Evolutionary conservation across 306 rosid genomes (phyloP).

Genomic region (Pterocarpus santalinus): DNA sequence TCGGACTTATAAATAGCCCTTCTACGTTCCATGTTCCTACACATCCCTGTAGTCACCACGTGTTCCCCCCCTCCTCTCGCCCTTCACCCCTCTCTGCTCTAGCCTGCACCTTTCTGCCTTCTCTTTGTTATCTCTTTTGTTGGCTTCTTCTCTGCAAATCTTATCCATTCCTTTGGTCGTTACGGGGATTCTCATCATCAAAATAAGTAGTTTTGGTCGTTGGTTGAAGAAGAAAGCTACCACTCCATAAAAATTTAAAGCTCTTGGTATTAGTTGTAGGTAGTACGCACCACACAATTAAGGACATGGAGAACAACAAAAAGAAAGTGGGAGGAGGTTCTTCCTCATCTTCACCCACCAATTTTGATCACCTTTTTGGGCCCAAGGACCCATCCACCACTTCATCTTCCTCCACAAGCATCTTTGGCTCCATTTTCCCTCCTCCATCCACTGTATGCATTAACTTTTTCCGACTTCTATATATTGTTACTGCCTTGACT

Average conservation of each 20-base stretch:
- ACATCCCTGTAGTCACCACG: slow-evolving; percentile 60
- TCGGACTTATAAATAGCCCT: slow-evolving; percentile 63
- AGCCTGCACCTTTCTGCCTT: slow-evolving; percentile 19
- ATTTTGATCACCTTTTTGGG: slow-evolving; percentile 88
- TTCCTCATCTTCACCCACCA: slow-evolving; percentile 51
- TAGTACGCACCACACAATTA: neutral
- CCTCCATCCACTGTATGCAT: slow-evolving; percentile 70
- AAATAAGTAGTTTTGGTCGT: slow-evolving; percentile 62
- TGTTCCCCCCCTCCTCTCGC: slow-evolving; percentile 22
- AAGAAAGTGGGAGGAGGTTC: slow-evolving; percentile 56
- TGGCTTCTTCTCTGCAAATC: slow-evolving; percentile 55
- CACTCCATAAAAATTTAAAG: neutral
- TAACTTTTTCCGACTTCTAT: neutral
- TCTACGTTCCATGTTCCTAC: slow-evolving; percentile 40
- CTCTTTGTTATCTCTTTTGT: slow-evolving; percentile 35
- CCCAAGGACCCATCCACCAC: slow-evolving; percentile 67
- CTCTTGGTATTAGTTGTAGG: neutral
- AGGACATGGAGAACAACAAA: slow-evolving; percentile 66
- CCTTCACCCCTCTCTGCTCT: neutral
- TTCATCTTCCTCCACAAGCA: slow-evolving; percentile 64
- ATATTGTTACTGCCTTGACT: too few species aligned
- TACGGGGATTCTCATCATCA: slow-evolving; percentile 43
- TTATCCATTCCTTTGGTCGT: slow-evolving; percentile 69
- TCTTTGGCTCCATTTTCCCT: slow-evolving; percentile 82
- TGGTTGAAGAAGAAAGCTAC: slow-evolving; percentile 55